Base-by-base conservation (phyloP, 495 filamentous ascomycete species). In the Immersiella caudata region DNA sequence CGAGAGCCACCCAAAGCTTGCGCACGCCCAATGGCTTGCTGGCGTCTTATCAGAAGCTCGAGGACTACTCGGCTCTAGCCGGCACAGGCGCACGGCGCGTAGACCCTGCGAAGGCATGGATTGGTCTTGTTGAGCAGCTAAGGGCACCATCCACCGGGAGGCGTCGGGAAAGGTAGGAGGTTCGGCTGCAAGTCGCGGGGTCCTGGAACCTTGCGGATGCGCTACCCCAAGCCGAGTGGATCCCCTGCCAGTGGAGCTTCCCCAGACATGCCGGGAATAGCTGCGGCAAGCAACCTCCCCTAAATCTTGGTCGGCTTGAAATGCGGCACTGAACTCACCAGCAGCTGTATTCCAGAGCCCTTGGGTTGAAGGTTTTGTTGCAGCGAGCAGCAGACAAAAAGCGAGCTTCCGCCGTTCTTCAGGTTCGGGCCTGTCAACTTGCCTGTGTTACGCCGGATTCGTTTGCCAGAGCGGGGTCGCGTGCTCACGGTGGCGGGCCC, bases 401-500 rank as follows among this genome's bases (percentile, higher is more conserved):
- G 40, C 40, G 40, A 46, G 40, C 11, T 46, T 4, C 16, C 40
- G 16, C 9, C 11, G 9, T 55, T 22, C 20, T 2, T 27, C 12
- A n/a, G 78, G 36, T 79, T 65, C 18, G 74, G 75, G 65, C 73
- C 66, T 68, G 57, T 54, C 62, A 68, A 50, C 35, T 50, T 57
- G n/a, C 50, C 24, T 29, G 9, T n/a, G 40, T 27, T 6, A 14
- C 24, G 46, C 26, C 18, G 50, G 36, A 59, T 60, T 21, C 61
- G 33, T 51, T 62, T 63, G 63, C 64, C 63, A 59, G 65, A 63
- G 70, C 68, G 70, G 72, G 72, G 72, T 72, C 70, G 72, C 66
- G 72, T 72, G 72, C 70, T 54, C 61, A 66, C 26, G 29, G 57
- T 21, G 22, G 60, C 56, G 54, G 54, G 68, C 33, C 29, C 58